A percentile compares a stretch with the other conserved stretches of the same genome.
phyloP scores from a whole-genome alignment of 2,329 filamentous ascomycete genomes.

The Rugonectria rugulosa region DNA sequence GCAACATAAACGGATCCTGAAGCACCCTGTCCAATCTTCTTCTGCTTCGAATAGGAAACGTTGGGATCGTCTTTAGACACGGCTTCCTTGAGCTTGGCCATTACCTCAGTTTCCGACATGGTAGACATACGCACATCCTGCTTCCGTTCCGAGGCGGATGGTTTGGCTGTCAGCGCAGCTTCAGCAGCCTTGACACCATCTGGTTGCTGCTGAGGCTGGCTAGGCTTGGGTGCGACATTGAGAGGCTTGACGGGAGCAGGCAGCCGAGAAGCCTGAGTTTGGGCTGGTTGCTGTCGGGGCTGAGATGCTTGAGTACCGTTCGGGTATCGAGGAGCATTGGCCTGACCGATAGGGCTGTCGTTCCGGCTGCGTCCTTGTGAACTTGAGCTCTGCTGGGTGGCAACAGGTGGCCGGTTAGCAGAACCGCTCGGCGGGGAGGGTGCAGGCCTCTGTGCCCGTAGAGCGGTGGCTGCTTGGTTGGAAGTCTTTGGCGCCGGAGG shows the following conservation, averaged over 20 bases:
- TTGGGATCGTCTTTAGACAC: slow-evolving; percentile 96
- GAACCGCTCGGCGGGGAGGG: slow-evolving; percentile 67
- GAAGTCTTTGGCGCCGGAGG: slow-evolving; percentile 76
- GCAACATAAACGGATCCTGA: slow-evolving; percentile 98
- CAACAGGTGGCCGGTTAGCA: slow-evolving; percentile 54
- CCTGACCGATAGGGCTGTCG: slow-evolving; percentile 55
- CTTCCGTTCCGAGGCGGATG: slow-evolving; percentile 73
- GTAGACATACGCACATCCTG: slow-evolving; percentile 98
- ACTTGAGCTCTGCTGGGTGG: slow-evolving; percentile 59
- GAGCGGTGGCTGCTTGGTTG: slow-evolving; percentile 61
- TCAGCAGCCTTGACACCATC: slow-evolving; percentile 90
- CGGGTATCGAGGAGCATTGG: slow-evolving; percentile 65
- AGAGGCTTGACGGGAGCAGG: slow-evolving; percentile 78
- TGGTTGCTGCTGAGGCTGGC: slow-evolving; percentile 53
- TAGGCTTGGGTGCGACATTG: slow-evolving; percentile 76
- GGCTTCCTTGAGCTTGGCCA: slow-evolving; percentile 92
- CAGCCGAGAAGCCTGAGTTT: slow-evolving; percentile 56
- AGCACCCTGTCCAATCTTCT: slow-evolving; percentile 98
- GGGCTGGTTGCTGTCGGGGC: slow-evolving; percentile 55
- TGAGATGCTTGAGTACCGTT: slow-evolving; percentile 61
- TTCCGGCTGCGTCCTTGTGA: slow-evolving; percentile 56
- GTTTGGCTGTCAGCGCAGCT: slow-evolving; percentile 85
- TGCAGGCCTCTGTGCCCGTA: slow-evolving; percentile 80
- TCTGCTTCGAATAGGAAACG: slow-evolving; percentile 97
- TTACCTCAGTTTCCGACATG: slow-evolving; percentile 97